A percentile compares a stretch with the other conserved stretches of the same genome.
Conservation (phyloP, 129 eudicot genomes). For the Erigeron canadensis region DNA sequence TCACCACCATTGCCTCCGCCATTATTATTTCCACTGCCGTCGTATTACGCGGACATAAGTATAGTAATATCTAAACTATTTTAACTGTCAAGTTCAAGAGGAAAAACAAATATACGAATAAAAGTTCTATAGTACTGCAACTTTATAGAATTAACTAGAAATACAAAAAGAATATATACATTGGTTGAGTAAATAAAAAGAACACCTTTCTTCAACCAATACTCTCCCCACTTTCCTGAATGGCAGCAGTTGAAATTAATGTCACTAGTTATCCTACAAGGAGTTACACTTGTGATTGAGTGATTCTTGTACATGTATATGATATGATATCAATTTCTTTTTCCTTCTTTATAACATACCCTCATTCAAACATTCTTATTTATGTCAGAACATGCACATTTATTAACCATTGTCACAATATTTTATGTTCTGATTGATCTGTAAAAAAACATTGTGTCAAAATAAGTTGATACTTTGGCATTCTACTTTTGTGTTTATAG, state of each 20-base stretch:
- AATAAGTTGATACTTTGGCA: neutral
- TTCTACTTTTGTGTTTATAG: neutral
- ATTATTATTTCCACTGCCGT: too few relatives aligned
- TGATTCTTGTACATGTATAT: neutral
- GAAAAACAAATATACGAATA: too few relatives aligned
- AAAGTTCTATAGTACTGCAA: too few relatives aligned
- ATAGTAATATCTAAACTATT: too few relatives aligned
- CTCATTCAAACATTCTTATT: neutral
- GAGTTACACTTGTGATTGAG: neutral
- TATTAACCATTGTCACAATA: neutral
- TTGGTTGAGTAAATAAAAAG: neutral
- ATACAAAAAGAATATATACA: neutral
- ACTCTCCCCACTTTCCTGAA: neutral
- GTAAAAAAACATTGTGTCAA: neutral
- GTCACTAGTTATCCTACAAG: neutral
- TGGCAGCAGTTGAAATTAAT: neutral
- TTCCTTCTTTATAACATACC: neutral
- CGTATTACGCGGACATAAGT: too few relatives aligned
- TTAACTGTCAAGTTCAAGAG: too few relatives aligned
- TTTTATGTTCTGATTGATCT: neutral
- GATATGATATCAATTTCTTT: neutral
- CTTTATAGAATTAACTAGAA: too few relatives aligned
- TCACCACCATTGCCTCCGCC: too few relatives aligned
- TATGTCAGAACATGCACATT: conserved; percentile 3
- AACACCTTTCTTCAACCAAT: neutral